These are phyloP conservation scores for Geotrichum cucujoidarum DNA, from an alignment of 1,139 yeast species.

Conservation along the genomic window DNA sequence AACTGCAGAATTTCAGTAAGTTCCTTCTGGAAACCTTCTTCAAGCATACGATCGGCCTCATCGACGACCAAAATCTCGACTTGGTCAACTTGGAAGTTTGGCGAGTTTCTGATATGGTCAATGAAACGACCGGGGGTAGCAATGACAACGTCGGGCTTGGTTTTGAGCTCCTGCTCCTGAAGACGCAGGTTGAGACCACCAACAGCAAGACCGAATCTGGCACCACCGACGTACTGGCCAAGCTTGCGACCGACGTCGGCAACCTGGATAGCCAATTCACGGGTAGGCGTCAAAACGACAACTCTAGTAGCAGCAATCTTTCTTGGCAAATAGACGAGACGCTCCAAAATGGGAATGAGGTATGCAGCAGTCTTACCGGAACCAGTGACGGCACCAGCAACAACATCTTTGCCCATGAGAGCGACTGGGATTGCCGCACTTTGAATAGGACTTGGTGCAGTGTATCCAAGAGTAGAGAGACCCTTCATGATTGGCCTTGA, in stretches of 20 bases:
- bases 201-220: conserved; percentile 87
- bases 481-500: conserved; percentile 90
- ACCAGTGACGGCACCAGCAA: conserved; percentile 99
- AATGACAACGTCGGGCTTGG: conserved; percentile 91
- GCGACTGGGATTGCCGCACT: conserved; percentile 92
- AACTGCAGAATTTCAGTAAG: conserved; percentile 81
- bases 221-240: conserved; percentile 66
- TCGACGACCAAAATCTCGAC: conserved; percentile 91
- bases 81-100: conserved; percentile 82
- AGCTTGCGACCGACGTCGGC: conserved; percentile 86
- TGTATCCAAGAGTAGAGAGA: conserved; percentile 70
- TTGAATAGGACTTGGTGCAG: conserved; percentile 89
- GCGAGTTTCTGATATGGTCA: conserved; percentile 93
- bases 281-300: conserved; percentile 85
- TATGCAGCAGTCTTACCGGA: conserved; percentile 99
- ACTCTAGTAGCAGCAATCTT: conserved; percentile 85
- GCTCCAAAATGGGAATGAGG: conserved; percentile 90
- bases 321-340: conserved; percentile 82
- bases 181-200: conserved; percentile 95
- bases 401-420: conserved; percentile 84
- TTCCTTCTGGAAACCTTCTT: conserved; percentile 96
- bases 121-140: conserved; percentile 97
- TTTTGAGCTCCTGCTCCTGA: conserved; percentile 88
- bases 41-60: conserved; percentile 98
- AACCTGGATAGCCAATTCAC: conserved; percentile 96